phyloP scores from a whole-genome alignment of 2,329 filamentous ascomycete genomes.

The Epichloe sibirici region DNA sequence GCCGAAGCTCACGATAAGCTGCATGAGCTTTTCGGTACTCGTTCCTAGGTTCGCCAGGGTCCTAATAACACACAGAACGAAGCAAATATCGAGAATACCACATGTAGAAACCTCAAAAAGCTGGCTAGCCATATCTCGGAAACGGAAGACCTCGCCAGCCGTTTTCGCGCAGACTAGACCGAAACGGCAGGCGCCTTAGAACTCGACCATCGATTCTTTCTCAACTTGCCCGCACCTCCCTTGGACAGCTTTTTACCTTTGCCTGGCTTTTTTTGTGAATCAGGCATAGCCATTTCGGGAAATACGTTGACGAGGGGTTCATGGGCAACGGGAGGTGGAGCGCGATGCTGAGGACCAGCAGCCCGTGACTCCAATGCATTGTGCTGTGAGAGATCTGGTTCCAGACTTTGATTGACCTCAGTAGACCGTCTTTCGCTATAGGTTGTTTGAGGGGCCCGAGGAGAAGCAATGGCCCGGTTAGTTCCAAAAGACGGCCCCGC shows the following conservation, averaged over 20 bases:
- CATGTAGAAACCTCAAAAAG: background rate
- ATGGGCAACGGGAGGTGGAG: constrained; percentile 6
- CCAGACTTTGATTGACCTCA: background rate
- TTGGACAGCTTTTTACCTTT: constrained; percentile 22
- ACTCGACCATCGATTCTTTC: constrained; percentile 14
- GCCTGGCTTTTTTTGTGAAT: constrained; percentile 8
- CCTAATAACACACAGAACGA: background rate
- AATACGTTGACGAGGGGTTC: constrained; percentile 14
- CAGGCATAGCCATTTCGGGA: constrained; percentile 11
- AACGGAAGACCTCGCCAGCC: background rate
- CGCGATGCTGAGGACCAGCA: constrained; percentile 4
- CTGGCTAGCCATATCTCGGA: background rate
- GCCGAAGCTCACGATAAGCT: too few relatives aligned
- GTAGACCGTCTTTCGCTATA: background rate
- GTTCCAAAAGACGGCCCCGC: background rate
- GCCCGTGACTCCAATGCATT: constrained; percentile 13
- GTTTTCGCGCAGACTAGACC: background rate
- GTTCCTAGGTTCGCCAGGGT: too few relatives aligned
- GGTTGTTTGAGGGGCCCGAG: background rate
- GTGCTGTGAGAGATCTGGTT: background rate
- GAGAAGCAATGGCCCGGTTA: background rate
- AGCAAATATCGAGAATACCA: background rate
- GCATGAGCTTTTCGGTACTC: too few relatives aligned
- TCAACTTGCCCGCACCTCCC: constrained; percentile 11
- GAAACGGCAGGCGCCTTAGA: constrained; percentile 11